A percentile compares a stretch with the other conserved stretches of the same genome.
phyloP scores from a whole-genome alignment of 139 green algal genomes.

The Haematococcus lacustris region DNA sequence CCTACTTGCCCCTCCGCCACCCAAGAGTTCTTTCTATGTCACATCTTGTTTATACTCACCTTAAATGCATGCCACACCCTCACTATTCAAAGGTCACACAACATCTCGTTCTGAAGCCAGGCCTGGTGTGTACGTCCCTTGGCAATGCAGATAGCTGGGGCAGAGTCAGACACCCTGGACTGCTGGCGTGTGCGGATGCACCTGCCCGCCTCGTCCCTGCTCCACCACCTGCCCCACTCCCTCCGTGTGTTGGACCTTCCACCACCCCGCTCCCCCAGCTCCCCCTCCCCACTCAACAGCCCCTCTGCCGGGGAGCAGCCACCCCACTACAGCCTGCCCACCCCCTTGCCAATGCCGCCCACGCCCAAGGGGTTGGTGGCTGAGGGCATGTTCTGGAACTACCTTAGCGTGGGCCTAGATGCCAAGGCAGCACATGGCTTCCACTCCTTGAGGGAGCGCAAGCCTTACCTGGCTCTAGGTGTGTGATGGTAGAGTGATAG shows the following conservation, averaged over 20 bases:
- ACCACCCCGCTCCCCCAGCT: not conserved
- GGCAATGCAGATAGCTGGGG: slow-evolving; percentile 28
- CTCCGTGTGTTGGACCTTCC: slow-evolving; percentile 3
- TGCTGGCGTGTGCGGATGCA: slow-evolving; percentile 35
- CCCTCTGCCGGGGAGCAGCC: too few relatives aligned
- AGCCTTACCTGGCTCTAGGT: not conserved
- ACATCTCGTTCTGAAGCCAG: too few relatives aligned
- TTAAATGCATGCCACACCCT: too few relatives aligned
- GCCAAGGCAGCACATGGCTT: slow-evolving; percentile 73
- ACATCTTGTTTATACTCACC: too few relatives aligned
- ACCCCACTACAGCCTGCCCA: too few relatives aligned
- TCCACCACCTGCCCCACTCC: slow-evolving; percentile 14
- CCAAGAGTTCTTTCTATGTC: too few relatives aligned
- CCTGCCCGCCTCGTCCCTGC: slow-evolving; percentile 13
- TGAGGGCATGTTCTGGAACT: slow-evolving; percentile 40
- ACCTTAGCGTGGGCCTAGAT: slow-evolving; percentile 53
- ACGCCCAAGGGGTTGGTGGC: too few relatives aligned
- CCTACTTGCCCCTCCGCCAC: too few relatives aligned
- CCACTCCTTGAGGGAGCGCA: slow-evolving; percentile 64
- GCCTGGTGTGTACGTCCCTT: too few relatives aligned
- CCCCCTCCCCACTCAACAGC: not conserved
- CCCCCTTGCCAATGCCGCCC: too few relatives aligned
- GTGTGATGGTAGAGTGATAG: too few relatives aligned
- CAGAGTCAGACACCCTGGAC: slow-evolving; percentile 26
- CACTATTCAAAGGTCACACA: too few relatives aligned